Evolutionary conservation across 225 moss, liverwort and hornwort species (phyloP).

Genomic region (Ulota crispa): DNA sequence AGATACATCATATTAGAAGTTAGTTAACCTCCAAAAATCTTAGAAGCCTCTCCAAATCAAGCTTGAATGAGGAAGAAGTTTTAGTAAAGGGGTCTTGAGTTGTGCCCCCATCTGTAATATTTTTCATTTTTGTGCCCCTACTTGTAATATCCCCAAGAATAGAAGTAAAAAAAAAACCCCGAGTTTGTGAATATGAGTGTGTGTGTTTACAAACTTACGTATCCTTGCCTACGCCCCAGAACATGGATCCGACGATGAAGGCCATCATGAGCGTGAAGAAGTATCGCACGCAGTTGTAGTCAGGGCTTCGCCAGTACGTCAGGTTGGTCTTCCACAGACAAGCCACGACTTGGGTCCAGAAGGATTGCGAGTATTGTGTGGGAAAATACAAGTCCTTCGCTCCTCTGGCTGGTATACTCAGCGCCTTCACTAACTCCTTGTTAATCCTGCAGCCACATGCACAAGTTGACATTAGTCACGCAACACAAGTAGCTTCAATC

Average conservation of each 20-base stretch:
- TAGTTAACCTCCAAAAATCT: too few species aligned
- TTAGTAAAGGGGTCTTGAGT: too few species aligned
- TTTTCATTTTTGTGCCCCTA: too few species aligned
- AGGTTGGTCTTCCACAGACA: constrained; percentile 59
- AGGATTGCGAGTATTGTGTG: constrained; percentile 58
- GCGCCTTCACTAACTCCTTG: constrained; percentile 47
- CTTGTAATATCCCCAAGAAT: too few species aligned
- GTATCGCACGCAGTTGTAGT: constrained; percentile 62
- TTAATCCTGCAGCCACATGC: constrained; percentile 34
- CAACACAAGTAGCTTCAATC: not conserved
- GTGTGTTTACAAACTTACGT: constrained; percentile 34
- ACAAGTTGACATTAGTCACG: not conserved
- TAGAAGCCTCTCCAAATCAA: too few species aligned
- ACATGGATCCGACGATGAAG: constrained; percentile 56
- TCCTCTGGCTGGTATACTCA: constrained; percentile 45
- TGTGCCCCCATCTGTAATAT: too few species aligned
- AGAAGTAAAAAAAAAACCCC: too few species aligned
- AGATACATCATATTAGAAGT: too few species aligned
- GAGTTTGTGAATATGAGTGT: not conserved
- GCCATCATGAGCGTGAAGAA: constrained; percentile 56
- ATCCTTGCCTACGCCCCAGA: constrained; percentile 49
- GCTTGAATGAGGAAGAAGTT: too few species aligned
- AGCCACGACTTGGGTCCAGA: constrained; percentile 43
- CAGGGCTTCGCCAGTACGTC: constrained; percentile 61
- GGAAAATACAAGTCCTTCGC: constrained; percentile 56